These are phyloP conservation scores for Eucommia ulmoides DNA, from an alignment of 257 asterid genomes.

Conservation along the genomic window DNA sequence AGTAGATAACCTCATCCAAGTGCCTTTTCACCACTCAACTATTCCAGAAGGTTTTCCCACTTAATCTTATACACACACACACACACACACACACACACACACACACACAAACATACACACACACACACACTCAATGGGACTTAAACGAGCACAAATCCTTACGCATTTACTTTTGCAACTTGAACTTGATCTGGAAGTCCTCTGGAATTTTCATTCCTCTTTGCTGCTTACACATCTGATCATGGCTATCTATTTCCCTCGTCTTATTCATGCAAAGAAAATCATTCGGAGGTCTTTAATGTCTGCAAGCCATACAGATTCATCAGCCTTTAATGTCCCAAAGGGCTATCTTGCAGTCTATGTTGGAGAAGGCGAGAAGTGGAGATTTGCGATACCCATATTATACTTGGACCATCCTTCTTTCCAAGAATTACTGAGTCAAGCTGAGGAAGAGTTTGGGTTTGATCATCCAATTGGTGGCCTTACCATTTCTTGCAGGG, in stretches of 20 bases:
- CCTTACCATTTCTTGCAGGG: neutral
- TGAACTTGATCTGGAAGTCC: neutral
- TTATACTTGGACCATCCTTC: conserved; percentile 6
- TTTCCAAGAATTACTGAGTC: conserved; percentile 6
- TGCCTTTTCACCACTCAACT: neutral
- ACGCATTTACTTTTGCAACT: neutral
- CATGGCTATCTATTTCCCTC: conserved; percentile 8
- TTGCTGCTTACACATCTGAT: neutral
- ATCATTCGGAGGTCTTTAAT: neutral
- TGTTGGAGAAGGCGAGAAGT: conserved; percentile 8
- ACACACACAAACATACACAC: neutral
- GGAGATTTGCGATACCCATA: conserved; percentile 4
- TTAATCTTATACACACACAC: neutral
- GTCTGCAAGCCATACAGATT: neutral
- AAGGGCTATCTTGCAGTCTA: conserved; percentile 9
- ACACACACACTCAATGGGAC: neutral
- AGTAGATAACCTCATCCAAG: neutral
- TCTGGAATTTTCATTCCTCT: neutral
- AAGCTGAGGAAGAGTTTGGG: conserved; percentile 11
- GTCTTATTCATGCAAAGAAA: conserved; percentile 5
- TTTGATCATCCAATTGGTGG: conserved; percentile 13
- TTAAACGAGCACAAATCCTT: neutral
- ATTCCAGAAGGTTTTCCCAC: no score
- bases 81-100: neutral
- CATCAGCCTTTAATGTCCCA: conserved; percentile 1